Evolutionary conservation across 352 stramenopile species (phyloP).

Genomic region (Peronospora destructor): DNA sequence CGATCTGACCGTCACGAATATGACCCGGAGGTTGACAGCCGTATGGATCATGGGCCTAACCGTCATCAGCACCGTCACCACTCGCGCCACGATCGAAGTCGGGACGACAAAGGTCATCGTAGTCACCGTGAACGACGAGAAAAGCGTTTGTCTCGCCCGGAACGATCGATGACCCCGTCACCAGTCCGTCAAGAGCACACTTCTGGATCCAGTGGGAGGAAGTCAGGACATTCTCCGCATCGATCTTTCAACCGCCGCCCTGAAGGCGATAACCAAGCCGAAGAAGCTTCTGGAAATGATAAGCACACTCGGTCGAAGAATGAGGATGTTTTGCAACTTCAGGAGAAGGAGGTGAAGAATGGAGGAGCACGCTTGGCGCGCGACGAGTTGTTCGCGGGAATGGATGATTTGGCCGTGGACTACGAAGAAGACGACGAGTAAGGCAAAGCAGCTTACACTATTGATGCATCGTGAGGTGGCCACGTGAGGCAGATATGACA

Average conservation of each 20-base stretch:
- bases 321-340: conserved; percentile 23
- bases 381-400: conserved; percentile 48
- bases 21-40: conserved; percentile 11
- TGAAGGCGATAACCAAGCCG: conserved; percentile 18
- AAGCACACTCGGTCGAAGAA: conserved; percentile 20
- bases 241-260: conserved; percentile 26
- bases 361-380: conserved; percentile 24
- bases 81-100: conserved; percentile 19
- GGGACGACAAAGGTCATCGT: conserved; percentile 33
- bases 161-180: conserved; percentile 37
- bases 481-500: conserved; percentile 9
- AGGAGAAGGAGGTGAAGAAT: conserved; percentile 32
- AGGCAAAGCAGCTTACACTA: conserved; percentile 10
- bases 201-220: conserved; percentile 25
- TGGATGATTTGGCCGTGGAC: conserved; percentile 76
- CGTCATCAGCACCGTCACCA: conserved; percentile 27
- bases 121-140: conserved; percentile 26
- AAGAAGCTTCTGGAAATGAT: conserved; percentile 19
- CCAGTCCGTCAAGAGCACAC: conserved; percentile 25
- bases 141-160: conserved; percentile 24
- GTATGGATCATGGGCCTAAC: conserved; percentile 17
- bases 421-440: conserved; percentile 77
- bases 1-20: conserved; percentile 16
- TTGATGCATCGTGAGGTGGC: conserved; percentile 13
- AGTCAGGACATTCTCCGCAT: conserved; percentile 24